Conservation (phyloP, 2,329 filamentous ascomycete genomes). For the Ceratocystis variospora region DNA sequence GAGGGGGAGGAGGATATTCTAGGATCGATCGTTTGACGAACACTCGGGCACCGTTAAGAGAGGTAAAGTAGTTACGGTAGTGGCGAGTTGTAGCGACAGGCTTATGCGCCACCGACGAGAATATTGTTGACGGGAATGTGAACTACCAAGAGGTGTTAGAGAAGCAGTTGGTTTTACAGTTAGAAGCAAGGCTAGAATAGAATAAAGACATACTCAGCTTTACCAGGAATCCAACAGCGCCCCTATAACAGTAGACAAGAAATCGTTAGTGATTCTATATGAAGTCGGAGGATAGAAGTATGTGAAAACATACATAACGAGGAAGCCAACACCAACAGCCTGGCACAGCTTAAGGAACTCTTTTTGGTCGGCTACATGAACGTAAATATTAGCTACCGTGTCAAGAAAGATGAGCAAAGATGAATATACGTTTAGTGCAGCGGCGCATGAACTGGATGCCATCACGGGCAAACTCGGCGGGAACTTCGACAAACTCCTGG, state of each 20-base stretch:
- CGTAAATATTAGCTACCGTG: conserved; percentile 6
- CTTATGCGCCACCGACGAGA: conserved; percentile 51
- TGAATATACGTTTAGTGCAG: conserved; percentile 45
- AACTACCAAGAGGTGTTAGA: conserved; percentile 30
- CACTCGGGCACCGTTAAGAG: no score
- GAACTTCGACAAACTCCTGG: conserved; percentile 56
- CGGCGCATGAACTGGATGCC: conserved; percentile 48
- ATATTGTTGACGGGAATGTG: conserved; percentile 60
- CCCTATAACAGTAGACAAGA: conserved; percentile 23
- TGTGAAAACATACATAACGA: conserved; percentile 40
- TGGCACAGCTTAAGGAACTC: conserved; percentile 36
- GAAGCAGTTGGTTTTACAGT: not conserved
- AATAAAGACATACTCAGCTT: conserved; percentile 44
- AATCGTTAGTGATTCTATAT: not conserved
- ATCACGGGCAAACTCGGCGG: conserved; percentile 50
- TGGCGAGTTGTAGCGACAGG: not conserved
- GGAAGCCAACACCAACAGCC: conserved; percentile 55
- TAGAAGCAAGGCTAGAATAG: not conserved
- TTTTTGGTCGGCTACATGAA: conserved; percentile 27
- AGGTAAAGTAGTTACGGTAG: no score
- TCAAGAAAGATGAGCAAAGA: conserved; percentile 3
- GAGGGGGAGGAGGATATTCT: not conserved
- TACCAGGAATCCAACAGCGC: conserved; percentile 54
- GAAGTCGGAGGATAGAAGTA: not conserved
- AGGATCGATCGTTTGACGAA: no score